These are phyloP conservation scores for Phytopythium montanum DNA, from an alignment of 352 stramenopile genomes.

Conservation along the genomic window DNA sequence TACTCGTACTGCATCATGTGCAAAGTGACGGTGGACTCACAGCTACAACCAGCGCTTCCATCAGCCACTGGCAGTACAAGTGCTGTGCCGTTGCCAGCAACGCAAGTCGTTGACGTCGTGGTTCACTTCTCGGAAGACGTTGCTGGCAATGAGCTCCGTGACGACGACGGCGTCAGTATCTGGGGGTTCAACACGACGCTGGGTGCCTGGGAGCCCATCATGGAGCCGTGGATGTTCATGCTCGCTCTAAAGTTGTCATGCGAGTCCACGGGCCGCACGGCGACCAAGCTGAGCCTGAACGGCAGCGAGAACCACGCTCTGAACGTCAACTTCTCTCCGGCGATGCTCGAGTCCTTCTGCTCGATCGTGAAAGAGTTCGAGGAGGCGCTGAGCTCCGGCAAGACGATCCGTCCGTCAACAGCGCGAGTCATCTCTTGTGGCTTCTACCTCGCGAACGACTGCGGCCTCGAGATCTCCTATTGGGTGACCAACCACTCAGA, in stretches of 20 bases:
- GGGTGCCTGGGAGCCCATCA: slow-evolving; percentile 73
- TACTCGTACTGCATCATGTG: slow-evolving; percentile 71
- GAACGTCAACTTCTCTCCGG: slow-evolving; percentile 68
- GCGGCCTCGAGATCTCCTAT: slow-evolving; percentile 45
- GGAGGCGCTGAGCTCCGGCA: slow-evolving; percentile 17
- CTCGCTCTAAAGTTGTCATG: slow-evolving; percentile 29
- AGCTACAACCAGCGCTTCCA: neutral
- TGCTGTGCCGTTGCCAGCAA: neutral
- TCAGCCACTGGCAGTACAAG: neutral
- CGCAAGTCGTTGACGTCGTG: slow-evolving; percentile 23
- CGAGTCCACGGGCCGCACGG: slow-evolving; percentile 42
- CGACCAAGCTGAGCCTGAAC: slow-evolving; percentile 43
- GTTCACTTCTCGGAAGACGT: slow-evolving; percentile 64
- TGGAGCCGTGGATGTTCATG: slow-evolving; percentile 77
- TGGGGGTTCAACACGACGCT: slow-evolving; percentile 78
- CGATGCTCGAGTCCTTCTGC: slow-evolving; percentile 61
- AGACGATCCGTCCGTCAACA: slow-evolving; percentile 30
- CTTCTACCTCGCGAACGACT: slow-evolving; percentile 79
- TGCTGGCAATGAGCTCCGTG: slow-evolving; percentile 28
- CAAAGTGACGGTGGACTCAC: slow-evolving; percentile 40
- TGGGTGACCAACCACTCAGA: slow-evolving; percentile 13
- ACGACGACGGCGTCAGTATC: slow-evolving; percentile 70
- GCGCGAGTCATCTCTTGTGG: slow-evolving; percentile 76
- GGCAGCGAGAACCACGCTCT: slow-evolving; percentile 56
- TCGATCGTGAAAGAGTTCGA: slow-evolving; percentile 59